Evolutionary conservation across 1,284 basidiomycete species (phyloP), one percentile per base, ranked within the genome.

Genomic region (Tilletia horrida): DNA sequence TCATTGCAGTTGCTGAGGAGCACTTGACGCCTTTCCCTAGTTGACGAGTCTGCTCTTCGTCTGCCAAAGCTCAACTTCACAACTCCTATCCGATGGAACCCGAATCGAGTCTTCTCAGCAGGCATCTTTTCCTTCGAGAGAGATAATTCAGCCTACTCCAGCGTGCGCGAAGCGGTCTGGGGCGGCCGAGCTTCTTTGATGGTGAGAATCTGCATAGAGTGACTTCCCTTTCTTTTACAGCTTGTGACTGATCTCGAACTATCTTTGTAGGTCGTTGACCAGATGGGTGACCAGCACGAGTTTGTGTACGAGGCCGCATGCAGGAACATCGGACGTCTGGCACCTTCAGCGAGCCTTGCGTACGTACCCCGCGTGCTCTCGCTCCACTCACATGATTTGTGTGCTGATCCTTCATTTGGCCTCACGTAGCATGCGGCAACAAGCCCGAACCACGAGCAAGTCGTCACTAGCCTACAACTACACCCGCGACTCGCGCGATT

Each of bases 401-500:
- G 25, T 57, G 25, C 47, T 65, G 18, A 21, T 48, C 29, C 2
- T 23, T 55, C 48, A 21, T 63, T 59, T n/a, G n/a, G n/a, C n/a
- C 23, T 3, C 66, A 25, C 66, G 27, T 31, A 94, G 92, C 66
- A 90, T 95, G 71, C 88, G 93, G 18, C 90, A 80, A 86, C 89
- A 73, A 0, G 92, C 92, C 0, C 89, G 91, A 1, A 87, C 88
- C 29, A 88, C 88, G 0, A 82, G 89, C 71, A 98, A 97, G 83
- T 93, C 92, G 0, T 87, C 92, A 0, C 66, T 98, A 1, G 89
- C 88, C 7, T 91, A 97, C 77, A 88, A 87, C 0, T 91, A 88
- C 82, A 85, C 87, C 0, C 84, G 86, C 25, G 93, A 97, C 80
- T 92, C 89, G 0, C 87, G 95, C 25, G 88, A 96, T 76, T 59